phyloP scores from a whole-genome alignment of 2,329 filamentous ascomycete genomes.

The Claviceps digitariae region DNA sequence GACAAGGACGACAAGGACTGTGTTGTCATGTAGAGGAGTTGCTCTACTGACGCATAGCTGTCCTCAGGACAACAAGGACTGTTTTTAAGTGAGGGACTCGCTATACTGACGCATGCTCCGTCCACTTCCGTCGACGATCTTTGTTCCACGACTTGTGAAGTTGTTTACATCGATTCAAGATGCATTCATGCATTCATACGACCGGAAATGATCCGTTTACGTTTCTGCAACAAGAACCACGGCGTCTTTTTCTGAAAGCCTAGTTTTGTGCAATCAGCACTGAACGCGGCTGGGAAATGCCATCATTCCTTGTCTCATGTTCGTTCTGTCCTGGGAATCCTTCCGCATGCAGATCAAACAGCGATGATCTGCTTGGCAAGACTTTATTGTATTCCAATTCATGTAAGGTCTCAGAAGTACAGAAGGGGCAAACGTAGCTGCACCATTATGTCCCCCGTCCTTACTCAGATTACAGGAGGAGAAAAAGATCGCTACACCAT shows the following conservation, averaged over 20 bases:
- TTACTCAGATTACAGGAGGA: neutral
- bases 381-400: neutral
- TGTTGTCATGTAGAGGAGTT: conserved; percentile 39
- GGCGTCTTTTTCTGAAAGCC: neutral
- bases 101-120: neutral
- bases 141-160: neutral
- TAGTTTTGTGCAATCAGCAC: neutral
- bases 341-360: neutral
- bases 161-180: neutral
- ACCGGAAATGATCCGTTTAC: neutral
- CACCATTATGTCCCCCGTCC: too few species aligned
- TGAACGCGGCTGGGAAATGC: neutral
- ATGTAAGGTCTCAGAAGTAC: neutral
- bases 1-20: conserved; percentile 42
- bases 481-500: neutral
- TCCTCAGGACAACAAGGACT: conserved; percentile 44
- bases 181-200: neutral
- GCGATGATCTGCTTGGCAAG: too few species aligned
- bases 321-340: neutral
- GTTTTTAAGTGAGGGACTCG: conserved; percentile 37
- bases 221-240: too few species aligned
- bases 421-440: too few species aligned
- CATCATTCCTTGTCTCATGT: too few species aligned
- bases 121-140: neutral
- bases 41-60: neutral